Evolutionary conservation across 768 basidiomycete species (phyloP), one percentile per base, ranked within the genome.

Genomic region (Phanerodontia chrysosporium): DNA sequence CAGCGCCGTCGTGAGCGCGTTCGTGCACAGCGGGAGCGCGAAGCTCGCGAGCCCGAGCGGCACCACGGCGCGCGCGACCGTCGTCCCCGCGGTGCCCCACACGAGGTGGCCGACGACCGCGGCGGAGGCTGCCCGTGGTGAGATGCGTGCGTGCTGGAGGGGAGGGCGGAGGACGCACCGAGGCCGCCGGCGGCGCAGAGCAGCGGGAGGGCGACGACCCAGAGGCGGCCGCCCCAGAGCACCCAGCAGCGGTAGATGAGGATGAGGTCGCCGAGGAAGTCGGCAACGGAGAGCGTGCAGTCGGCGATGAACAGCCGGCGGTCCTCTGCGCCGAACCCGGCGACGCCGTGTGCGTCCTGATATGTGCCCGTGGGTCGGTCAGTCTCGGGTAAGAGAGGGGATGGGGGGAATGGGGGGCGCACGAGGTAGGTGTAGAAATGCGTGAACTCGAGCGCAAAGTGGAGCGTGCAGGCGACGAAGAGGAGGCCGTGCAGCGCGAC

Each of bases 231-330:
- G 1, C 63, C 68, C 76, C 78, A 79, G 48, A 79, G 45, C 59
- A 75, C 62, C 71, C 74, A 79, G 66, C 75, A 78, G 32, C 78
- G 78, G 58, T 78, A 78, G 21, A 76, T 61, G 28, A 78, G 69
- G 45, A 72, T 59, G 32, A 70, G 16, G 63, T 75, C 67, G 1
- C 75, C 75, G 24, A 74, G 29, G 36, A 77, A 69, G 61, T 77
- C 73, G 0, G 69, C 66, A 28, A 74, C 48, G 0, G 74, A 73
- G 57, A 76, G 67, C 29, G 75, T 57, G 22, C 73, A 59, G 61
- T 77, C 75, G 2, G 75, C 73, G 3, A 63, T 74, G 2, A 67
- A 28, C 54, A 74, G 72, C 22, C 21, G 29, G 2, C 18, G 55
- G 2, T 69, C 76, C 67, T 77, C 75, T 24, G 66, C 36, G 4